Base-by-base conservation (phyloP, 331 rosid species). In the Prunus yedoensis region DNA sequence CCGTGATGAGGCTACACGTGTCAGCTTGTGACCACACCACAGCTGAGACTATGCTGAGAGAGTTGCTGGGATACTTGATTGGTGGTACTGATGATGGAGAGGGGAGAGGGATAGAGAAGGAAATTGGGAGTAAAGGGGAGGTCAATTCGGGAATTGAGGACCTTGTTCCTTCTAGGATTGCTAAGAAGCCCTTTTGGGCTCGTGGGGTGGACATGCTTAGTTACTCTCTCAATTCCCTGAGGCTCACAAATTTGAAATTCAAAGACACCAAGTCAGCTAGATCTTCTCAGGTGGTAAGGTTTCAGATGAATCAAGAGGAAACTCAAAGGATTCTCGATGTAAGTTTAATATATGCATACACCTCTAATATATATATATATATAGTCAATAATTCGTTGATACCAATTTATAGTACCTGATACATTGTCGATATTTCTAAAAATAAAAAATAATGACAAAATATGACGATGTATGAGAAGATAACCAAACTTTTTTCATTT, bases 1-100 rank as follows among this genome's bases (percentile, higher is more conserved):
- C 54, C 2, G 86, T 80, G 65, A 59, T 89, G 56, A 53, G 90
- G 64, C 78, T 87, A 2, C 94, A 89, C 6, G 87, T 83, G 28
- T 77, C 86, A 2, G 90, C 86, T 0, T 89, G 90, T 58, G 94
- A 89, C 80, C 85, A 84, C 12, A 87, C 94, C 3, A 85, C 91
- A 8, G 87, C 88, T 2, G 86, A 65, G 43, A 66, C 90, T 16
- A 65, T 89, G 25, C 61, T 89, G 64, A 79, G 72, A 23, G 88
- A 87, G 71, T 62, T 89, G 71, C 83, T 80, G 1, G 68, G 67
- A 59, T 60, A 12, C 41, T 59, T 89, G 65, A 65, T 77, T 64
- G 65, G 32, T 17, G 57, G 21, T 52, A 18, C 8, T 17, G 21
- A 18, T 27, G 79, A 50, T 32, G 78, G n/a, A 8, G 83, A 76